These are phyloP conservation scores for Daedalea quercina DNA, from an alignment of 768 basidiomycete genomes.

Conservation along the genomic window DNA sequence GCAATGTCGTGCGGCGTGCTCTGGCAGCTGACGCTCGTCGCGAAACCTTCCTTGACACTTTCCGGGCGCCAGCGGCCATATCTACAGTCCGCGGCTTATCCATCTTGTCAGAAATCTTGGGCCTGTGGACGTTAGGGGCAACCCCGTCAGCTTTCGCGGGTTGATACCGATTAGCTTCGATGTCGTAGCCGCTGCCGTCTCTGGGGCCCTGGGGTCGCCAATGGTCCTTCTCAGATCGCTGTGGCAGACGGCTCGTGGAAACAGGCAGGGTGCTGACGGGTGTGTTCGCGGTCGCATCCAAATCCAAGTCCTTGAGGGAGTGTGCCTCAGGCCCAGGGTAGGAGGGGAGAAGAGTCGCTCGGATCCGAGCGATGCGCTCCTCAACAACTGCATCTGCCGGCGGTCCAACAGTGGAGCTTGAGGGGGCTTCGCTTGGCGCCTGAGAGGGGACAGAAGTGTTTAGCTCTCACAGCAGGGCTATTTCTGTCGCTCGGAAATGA, in stretches of 20 bases:
- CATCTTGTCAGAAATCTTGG: background rate
- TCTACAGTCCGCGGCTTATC: background rate
- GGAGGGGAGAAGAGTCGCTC: constrained; percentile 7
- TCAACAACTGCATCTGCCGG: constrained; percentile 6
- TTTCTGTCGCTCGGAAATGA: background rate
- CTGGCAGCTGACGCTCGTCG: constrained; percentile 12
- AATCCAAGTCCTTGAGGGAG: background rate
- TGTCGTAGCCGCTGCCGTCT: background rate
- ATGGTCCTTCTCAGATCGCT: background rate
- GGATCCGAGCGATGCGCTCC: constrained; percentile 12
- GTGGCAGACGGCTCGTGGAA: background rate
- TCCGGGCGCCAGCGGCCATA: background rate
- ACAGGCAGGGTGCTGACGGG: background rate
- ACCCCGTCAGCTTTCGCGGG: background rate
- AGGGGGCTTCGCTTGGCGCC: background rate
- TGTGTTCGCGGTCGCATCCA: background rate
- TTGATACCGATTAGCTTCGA: background rate
- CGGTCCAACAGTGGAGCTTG: background rate
- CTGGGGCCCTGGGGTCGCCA: background rate
- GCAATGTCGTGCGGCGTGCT: constrained; percentile 11
- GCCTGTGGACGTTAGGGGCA: background rate
- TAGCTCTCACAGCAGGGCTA: background rate
- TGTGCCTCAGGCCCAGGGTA: background rate
- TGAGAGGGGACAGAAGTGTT: background rate
- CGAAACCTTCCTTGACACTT: constrained; percentile 6